A percentile compares a stretch with the other conserved stretches of the same genome.
These are phyloP conservation scores for Cordyceps farinosa DNA, from an alignment of 2,329 filamentous ascomycete species.

Conservation along the genomic window DNA sequence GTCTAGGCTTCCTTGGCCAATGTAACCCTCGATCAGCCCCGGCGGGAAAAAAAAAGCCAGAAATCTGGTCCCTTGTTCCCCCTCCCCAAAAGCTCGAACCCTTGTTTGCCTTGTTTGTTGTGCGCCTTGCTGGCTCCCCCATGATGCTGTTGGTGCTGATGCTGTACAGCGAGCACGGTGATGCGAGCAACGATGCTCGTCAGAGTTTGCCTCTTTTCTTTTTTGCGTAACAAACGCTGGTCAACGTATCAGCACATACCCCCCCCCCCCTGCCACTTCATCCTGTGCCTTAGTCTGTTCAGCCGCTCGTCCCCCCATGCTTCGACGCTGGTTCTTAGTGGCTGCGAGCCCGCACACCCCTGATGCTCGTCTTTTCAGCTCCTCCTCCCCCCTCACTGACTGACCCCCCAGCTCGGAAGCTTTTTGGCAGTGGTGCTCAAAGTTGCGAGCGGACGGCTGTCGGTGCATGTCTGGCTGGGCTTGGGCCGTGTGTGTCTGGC, in stretches of 20 bases:
- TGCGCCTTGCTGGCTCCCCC: not conserved
- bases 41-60: not conserved
- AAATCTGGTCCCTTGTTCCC: not conserved
- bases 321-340: slow-evolving; percentile 3
- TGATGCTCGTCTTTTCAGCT: slow-evolving; percentile 15
- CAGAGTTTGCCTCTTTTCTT: no score
- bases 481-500: no score
- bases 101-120: not conserved
- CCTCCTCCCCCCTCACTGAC: no score
- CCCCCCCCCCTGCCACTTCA: not conserved
- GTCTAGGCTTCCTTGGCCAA: slow-evolving; percentile 11
- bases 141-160: not conserved
- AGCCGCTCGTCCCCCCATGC: slow-evolving; percentile 2
- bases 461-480: not conserved
- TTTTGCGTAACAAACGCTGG: no score
- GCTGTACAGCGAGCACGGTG: not conserved
- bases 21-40: slow-evolving; percentile 17
- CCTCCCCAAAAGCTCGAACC: not conserved
- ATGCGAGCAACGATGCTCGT: not conserved
- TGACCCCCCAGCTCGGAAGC: not conserved
- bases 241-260: not conserved
- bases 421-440: not conserved
- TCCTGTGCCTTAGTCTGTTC: not conserved
- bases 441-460: not conserved
- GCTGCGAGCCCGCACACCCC: slow-evolving; percentile 1